Evolutionary conservation across 371 early-diverging fungal species (phyloP).

Genomic region (Smittium culicis): DNA sequence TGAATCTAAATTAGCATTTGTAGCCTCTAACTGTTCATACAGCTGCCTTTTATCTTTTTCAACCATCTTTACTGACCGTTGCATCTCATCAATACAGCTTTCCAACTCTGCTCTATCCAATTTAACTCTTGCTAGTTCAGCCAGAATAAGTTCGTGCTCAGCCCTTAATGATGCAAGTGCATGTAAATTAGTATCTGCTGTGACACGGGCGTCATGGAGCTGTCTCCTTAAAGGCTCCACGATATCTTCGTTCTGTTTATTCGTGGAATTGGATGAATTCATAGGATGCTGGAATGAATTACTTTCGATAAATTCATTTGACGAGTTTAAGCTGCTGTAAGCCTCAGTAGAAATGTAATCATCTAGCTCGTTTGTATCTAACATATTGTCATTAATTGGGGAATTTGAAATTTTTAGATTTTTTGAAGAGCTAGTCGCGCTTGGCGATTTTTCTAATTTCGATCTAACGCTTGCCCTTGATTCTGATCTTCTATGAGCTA

Average conservation of each 20-base stretch:
- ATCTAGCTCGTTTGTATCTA: too few species aligned
- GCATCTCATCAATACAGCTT: constrained; percentile 21
- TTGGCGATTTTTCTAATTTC: not conserved
- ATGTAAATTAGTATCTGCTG: constrained; percentile 25
- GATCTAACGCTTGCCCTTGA: not conserved
- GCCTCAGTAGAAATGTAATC: not conserved
- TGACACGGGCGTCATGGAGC: constrained; percentile 28
- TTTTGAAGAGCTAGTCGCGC: not conserved
- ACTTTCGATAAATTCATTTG: not conserved
- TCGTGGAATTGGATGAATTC: not conserved
- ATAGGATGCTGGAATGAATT: not conserved
- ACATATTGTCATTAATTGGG: not conserved
- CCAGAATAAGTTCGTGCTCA: constrained; percentile 18
- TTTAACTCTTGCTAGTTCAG: constrained; percentile 23
- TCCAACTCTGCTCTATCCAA: constrained; percentile 20
- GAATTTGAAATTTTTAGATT: not conserved
- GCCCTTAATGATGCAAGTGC: constrained; percentile 22
- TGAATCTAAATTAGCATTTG: constrained; percentile 6
- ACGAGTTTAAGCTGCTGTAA: not conserved
- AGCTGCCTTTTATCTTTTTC: constrained; percentile 13
- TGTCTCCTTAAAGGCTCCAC: constrained; percentile 25
- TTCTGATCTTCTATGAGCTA: not conserved
- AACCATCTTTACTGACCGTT: constrained; percentile 12
- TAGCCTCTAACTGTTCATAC: constrained; percentile 1
- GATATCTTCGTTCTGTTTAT: constrained; percentile 18